Evolutionary conservation across 768 basidiomycete species (phyloP), one percentile per base, ranked within the genome.

Genomic region (Phaffia australis): DNA sequence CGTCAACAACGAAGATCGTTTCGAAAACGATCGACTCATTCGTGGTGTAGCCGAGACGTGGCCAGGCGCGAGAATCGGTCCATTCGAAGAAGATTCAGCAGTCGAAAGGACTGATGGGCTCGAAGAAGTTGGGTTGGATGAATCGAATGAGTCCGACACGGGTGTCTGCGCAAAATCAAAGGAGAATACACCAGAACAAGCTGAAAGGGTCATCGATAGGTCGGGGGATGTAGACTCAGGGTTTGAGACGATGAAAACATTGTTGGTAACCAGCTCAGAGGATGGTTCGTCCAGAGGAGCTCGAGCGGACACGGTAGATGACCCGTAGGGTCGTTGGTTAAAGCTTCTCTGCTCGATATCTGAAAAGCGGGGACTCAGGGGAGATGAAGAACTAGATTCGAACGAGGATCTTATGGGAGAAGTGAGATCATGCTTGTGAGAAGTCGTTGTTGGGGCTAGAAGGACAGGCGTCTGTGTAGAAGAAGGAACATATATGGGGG

Each of bases 1-100:
- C 14, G 75, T 74, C n/a, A 76, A 71, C 63, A 76, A 70, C 27
- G 71, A 72, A 23, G 70, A 68, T 11, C 75, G 70, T 56, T 73
- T 71, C 6, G 73, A 74, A 71, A 76, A 76, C 3, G 73, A 72
- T 23, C 72, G 66, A 19, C 70, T 71, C 54, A 75, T 73, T 21
- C 74, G 69, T 0, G 70, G 71, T 1, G 74, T 73, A 15, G 65
- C 66, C 63, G 57, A 56, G 27, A 60, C 16, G 18, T 54, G 56
- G 66, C 19, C 52, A 54, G 32, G 60, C 19, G 48, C n/a, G 35
- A n/a, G 54, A 52, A 23, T 29, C 11, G 60, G 16, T 19, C 35
- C 25, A 23, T 23, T 30, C 4, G 54, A 27, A 54, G 32, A 60
- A 25, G 56, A 57, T 29, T 7, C 56, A 27, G 56, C 7, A 32